Conservation (phyloP, 164 flowering plant genomes). For the Piper betle region DNA sequence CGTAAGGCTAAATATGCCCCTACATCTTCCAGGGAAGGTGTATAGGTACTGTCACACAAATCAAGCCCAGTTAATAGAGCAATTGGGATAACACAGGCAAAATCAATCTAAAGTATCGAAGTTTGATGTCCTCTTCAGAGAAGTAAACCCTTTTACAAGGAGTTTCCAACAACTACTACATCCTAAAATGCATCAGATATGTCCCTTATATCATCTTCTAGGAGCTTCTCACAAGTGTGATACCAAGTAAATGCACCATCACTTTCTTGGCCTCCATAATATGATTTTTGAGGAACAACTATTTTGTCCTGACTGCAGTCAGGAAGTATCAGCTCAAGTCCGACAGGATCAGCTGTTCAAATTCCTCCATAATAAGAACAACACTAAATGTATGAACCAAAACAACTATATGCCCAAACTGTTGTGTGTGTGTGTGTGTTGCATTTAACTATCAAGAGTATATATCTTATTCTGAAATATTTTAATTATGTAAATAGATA, state of each 20-base stretch:
- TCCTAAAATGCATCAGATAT: conserved; percentile 28
- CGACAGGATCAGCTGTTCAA: conserved; percentile 72
- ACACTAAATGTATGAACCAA: too few relatives aligned
- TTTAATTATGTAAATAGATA: too few relatives aligned
- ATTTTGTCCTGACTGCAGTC: conserved; percentile 57
- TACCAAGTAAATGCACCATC: conserved; percentile 71
- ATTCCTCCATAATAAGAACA: conserved; percentile 2
- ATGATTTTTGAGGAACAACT: conserved; percentile 53
- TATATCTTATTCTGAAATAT: too few relatives aligned
- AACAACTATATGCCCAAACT: too few relatives aligned
- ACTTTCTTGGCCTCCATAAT: conserved; percentile 95
- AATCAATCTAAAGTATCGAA: neutral
- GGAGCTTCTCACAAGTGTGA: conserved; percentile 39
- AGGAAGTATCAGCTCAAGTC: conserved; percentile 57
- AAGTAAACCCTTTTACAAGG: conserved; percentile 45
- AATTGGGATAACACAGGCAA: neutral
- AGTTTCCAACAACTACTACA: conserved; percentile 32
- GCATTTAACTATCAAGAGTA: too few relatives aligned
- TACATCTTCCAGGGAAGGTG: conserved; percentile 84
- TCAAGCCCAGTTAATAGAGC: conserved; percentile 1
- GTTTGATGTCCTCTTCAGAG: neutral
- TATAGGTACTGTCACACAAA: conserved; percentile 43
- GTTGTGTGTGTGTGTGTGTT: too few relatives aligned
- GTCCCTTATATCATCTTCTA: conserved; percentile 37
- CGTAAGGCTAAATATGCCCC: conserved; percentile 67